Evolutionary conservation across 495 filamentous ascomycete species (phyloP), one percentile per base, ranked within the genome.

Genomic region (Tuber umbilicatum): DNA sequence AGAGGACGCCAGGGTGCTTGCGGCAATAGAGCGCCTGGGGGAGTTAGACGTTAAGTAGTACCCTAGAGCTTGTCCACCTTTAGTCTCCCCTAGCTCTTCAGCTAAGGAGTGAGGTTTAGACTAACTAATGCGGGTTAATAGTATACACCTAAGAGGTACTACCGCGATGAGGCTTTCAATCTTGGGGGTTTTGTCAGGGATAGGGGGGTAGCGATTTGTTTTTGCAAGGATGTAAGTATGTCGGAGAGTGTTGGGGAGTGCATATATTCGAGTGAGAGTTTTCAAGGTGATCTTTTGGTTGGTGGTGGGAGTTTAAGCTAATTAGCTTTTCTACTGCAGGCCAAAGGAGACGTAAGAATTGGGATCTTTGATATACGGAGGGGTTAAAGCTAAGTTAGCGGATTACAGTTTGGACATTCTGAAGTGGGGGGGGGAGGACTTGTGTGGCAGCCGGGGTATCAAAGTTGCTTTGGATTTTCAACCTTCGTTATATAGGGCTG

Each of bases 61-160:
- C 35, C 40, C 68, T n/a, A 45, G 68, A n/a, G 75, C 74, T 70
- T 50, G 72, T 74, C 67, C 41, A 12, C 38, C n/a, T 70, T 39
- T 37, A 5, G 60, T 17, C 27, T 16, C 2, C 27, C n/a, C 50
- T 55, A 0, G 50, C n/a, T 55, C 27, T n/a, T 12, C 7, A 1
- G 9, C 2, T 2, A 38, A 14, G 21, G 31, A 10, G 21, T 23
- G 38, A 21, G 19, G 12, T n/a, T 41, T 69, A 16, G 55, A 17
- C 74, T 75, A 47, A 47, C 21, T 35, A 9, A 7, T 9, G 37
- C 23, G 27, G 55, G 55, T 64, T 60, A 38, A 37, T 43, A 76
- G 74, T 76, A 43, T 70, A 45, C 71, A 14, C 71, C 74, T 3
- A 41, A 76, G 19, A 35, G 64, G 71, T 70, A 67, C 37, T 76